Evolutionary conservation across 495 filamentous ascomycete genomes (phyloP), one percentile per base, ranked within the genome.

Genomic region (Niebla homalea): DNA sequence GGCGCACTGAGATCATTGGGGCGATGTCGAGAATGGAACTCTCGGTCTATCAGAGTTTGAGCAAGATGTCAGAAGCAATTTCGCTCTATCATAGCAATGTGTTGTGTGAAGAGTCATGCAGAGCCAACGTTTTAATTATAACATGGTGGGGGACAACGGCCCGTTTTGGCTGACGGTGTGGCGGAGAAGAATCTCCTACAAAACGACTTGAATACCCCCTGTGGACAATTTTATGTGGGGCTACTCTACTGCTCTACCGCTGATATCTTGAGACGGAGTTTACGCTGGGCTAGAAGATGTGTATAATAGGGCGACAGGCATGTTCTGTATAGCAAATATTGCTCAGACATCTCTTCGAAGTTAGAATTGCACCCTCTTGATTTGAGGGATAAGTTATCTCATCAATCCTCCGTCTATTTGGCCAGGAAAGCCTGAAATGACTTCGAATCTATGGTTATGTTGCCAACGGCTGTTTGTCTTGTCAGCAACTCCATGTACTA

Each of bases 391-490:
- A 8, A 32, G n/a, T 11, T 32, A 8, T 32, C 2, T 0, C 29
- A 32, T 36, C 39, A 26, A 23, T 8, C 6, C 14, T 35, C 5
- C 10, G 10, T 20, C 60, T 52, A 82, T 62, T 83, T 83, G 0
- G 79, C 67, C 61, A 98, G 61, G 63, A 98, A 98, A 49, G 74
- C 81, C 64, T 98, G 92, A 64, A 98, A 97, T 1, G 88, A 85
- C 58, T 85, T 81, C 51, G 96, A 86, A 43, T 97, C 89, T 66
- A 98, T 97, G 23, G 85, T 73, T 7, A 98, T 87, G 58, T 94
- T 81, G 38, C 78, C 78, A 36, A 81, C 72, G 4, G 78, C 76
- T 43, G 23, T 64, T 15, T 36, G 10, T 20, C 46, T 46, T 23
- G 37, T 52, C 25, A 51, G 35, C 18, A 51, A 25, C 37, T 47